Evolutionary conservation across 2,329 filamentous ascomycete species (phyloP), one percentile per base, ranked within the genome.

Genomic region (Trichoderma asperellum): DNA sequence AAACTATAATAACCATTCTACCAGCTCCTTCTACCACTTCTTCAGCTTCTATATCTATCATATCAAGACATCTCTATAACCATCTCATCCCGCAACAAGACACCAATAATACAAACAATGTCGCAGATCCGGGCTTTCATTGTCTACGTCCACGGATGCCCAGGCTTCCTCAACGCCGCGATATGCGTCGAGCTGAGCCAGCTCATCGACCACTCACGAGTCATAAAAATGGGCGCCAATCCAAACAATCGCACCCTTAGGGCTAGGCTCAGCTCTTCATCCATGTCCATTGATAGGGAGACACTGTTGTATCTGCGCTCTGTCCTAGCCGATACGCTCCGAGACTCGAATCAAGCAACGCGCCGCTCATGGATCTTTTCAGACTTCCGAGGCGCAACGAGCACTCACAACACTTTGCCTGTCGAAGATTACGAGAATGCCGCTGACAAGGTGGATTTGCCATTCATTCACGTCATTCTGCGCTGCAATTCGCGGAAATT

Each of bases 231-330:
- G 21, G 47, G 21, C 10, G 35, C 12, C 35, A 37, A 8, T 14
- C n/a, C 10, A 24, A 12, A 49, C 7, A 4, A 32, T 8, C 32
- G 5, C 32, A 1, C 32, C 32, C 32, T 6, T 32, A 32, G 32
- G 2, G 32, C 32, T 8, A 5, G 7, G 5, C 32, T 32, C 32
- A 32, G 32, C 32, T 5, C 32, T 6, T 32, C 32, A 32, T 24
- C 11, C 4, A 3, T 14, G 10, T 49, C 10, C n/a, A 10, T 1
- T 21, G 16, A 7, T 0, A 1, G 0, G 16, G 5, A 18, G 37
- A 6, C 2, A 16, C 16, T 8, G 7, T 2, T 7, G 37, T 16
- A 43, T 18, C 16, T 43, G 40, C 40, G 7, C 7, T 7, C 1
- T 43, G 3, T n/a, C 18, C 12, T 43, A 18, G 0, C 2, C 7